A percentile compares a stretch with the other conserved stretches of the same genome.
Conservation (phyloP, 306 rosid species). For the Urtica urens region DNA sequence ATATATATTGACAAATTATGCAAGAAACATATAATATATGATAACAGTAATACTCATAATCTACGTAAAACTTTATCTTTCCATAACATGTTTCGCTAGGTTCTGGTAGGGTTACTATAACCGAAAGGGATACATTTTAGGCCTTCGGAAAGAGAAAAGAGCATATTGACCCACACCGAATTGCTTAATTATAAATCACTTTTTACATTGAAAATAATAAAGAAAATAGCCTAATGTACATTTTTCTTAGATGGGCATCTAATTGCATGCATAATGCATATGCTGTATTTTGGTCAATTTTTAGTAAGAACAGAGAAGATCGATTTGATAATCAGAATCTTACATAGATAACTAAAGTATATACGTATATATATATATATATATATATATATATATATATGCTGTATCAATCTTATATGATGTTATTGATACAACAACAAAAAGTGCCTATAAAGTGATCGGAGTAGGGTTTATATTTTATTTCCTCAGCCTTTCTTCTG, state of each 20-base stretch:
- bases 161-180: neutral
- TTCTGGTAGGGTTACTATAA: too few relatives aligned
- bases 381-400: neutral
- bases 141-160: neutral
- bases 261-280: neutral
- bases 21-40: too few relatives aligned
- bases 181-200: neutral
- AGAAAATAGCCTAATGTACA: neutral
- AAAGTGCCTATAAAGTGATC: neutral
- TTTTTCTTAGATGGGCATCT: neutral
- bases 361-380: neutral
- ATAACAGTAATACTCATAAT: neutral
- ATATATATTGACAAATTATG: too few relatives aligned
- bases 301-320: too few relatives aligned
- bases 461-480: neutral
- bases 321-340: too few relatives aligned
- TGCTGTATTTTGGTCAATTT: neutral
- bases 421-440: neutral
- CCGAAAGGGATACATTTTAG: constrained; percentile 1
- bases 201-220: neutral
- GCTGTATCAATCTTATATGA: neutral
- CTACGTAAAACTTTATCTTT: neutral
- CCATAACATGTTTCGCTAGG: neutral
- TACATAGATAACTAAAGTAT: neutral
- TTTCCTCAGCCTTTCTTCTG: neutral